Evolutionary conservation across 2,329 filamentous ascomycete genomes (phyloP), one percentile per base, ranked within the genome.

Genomic region (Plectosphaerella cucumerina): DNA sequence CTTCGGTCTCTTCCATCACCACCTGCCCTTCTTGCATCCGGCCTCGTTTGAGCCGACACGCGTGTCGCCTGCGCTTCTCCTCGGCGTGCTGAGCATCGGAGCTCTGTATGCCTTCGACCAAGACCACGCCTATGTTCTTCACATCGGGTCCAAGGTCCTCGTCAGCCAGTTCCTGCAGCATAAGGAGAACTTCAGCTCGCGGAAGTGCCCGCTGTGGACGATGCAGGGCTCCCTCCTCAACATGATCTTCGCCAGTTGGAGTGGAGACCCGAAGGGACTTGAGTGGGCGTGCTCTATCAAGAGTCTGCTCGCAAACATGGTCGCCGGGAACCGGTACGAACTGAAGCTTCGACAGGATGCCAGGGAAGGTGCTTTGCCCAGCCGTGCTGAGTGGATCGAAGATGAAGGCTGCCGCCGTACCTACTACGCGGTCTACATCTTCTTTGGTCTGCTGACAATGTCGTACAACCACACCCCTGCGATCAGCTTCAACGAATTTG

Each of bases 241-340:
- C 77, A 97, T 97, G 94, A 86, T 97, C 58, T 97, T 99, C 68
- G 91, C 94, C 50, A 97, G 92, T 76, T 99, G 94, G 94, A 97
- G 94, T 68, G 94, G 94, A 62, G 94, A 97, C 64, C 88, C 94
- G 34, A 97, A 97, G 71, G 94, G 94, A 35, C 80, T 99, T 3
- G 94, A 99, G 70, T 99, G 94, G 94, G 92, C 94, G 34, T 97
- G 93, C 70, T 97, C 94, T 2, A 97, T 99, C 72, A 97, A 97
- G 81, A 96, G 91, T 76, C 79, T 97, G 37, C 82, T 99, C 47
- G 93, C 93, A 59, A 97, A 97, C 72, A 97, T 99, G 93, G 94
- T 99, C 51, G 90, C 93, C 52, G 94, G 94, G 53, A 97, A 97
- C 66, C 85, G 91, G 47, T 97, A 97, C 67, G 94, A 99, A 71